Percentiles rank a stretch among this genome's conserved stretches.
phyloP scores from a whole-genome alignment of 352 stramenopile genomes.

The Phytophthora hibernalis region DNA sequence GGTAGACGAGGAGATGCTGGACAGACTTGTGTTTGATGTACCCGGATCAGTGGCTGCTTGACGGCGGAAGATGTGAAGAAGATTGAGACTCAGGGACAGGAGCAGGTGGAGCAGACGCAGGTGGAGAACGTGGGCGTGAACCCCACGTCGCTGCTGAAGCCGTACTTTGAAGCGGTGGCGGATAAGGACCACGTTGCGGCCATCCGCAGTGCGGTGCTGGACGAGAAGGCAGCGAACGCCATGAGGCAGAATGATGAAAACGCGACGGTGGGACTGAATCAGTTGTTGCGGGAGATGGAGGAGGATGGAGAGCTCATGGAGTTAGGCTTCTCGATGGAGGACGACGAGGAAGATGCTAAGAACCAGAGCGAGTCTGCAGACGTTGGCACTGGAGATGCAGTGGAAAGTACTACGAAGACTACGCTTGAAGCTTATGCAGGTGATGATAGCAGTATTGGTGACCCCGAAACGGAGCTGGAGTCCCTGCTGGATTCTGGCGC shows the following conservation, averaged over 20 bases:
- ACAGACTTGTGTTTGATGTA: conserved; percentile 56
- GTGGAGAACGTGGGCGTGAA: conserved; percentile 63
- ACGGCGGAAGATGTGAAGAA: conserved; percentile 54
- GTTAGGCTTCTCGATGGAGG: conserved; percentile 62
- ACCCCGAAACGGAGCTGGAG: conserved; percentile 67
- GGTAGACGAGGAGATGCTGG: conserved; percentile 43
- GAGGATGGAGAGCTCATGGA: conserved; percentile 70
- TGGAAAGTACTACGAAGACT: not conserved
- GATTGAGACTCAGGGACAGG: conserved; percentile 24
- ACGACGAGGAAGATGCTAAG: conserved; percentile 33
- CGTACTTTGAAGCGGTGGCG: conserved; percentile 71
- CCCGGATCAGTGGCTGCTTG: conserved; percentile 62
- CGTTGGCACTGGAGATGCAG: not conserved
- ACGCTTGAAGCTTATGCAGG: not conserved
- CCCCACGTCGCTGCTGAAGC: conserved; percentile 56
- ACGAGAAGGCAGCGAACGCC: conserved; percentile 66
- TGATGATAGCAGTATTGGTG: conserved; percentile 11
- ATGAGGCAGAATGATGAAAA: conserved; percentile 64
- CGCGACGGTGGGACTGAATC: conserved; percentile 65
- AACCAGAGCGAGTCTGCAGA: conserved; percentile 8
- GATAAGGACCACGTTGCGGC: conserved; percentile 61
- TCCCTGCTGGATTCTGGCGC: conserved; percentile 43
- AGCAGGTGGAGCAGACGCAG: not conserved
- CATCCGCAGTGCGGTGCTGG: conserved; percentile 60
- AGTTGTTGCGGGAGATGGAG: conserved; percentile 75